Evolutionary conservation across 2,329 filamentous ascomycete genomes (phyloP).

Genomic region (Botrytis tulipae): DNA sequence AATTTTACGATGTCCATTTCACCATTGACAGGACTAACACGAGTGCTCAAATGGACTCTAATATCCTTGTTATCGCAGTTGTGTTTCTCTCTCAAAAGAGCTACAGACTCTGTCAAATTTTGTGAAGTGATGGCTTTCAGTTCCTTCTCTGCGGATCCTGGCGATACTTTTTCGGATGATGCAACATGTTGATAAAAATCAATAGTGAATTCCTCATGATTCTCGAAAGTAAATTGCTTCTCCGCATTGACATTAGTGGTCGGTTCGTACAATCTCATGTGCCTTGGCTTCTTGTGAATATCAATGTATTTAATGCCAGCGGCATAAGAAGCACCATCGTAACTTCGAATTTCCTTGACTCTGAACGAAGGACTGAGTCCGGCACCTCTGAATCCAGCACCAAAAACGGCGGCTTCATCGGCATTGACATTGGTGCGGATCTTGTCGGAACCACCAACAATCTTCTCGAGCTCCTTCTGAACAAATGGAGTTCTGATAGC

Average conservation of each 20-base stretch:
- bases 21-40: slow-evolving; percentile 69
- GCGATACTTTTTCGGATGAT: slow-evolving; percentile 43
- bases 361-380: slow-evolving; percentile 92
- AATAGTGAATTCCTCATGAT: slow-evolving; percentile 77
- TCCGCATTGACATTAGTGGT: slow-evolving; percentile 71
- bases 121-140: slow-evolving; percentile 69
- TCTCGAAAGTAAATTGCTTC: slow-evolving; percentile 83
- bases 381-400: slow-evolving; percentile 90
- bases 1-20: slow-evolving; percentile 76
- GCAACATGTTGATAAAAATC: slow-evolving; percentile 73
- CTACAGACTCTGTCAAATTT: slow-evolving; percentile 83
- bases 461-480: slow-evolving; percentile 79
- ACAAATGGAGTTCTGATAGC: slow-evolving; percentile 90
- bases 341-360: slow-evolving; percentile 90
- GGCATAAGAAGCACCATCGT: slow-evolving; percentile 73
- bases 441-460: slow-evolving; percentile 71
- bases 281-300: slow-evolving; percentile 66
- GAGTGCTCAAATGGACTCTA: slow-evolving; percentile 74
- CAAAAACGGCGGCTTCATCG: slow-evolving; percentile 94
- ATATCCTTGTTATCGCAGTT: slow-evolving; percentile 71
- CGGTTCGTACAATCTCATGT: slow-evolving; percentile 80
- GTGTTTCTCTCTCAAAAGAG: slow-evolving; percentile 73
- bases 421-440: slow-evolving; percentile 93
- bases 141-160: slow-evolving; percentile 54
- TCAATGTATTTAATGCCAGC: slow-evolving; percentile 72